Evolutionary conservation across 1,284 basidiomycete genomes (phyloP).

Genomic region (Athelia psychrophila): DNA sequence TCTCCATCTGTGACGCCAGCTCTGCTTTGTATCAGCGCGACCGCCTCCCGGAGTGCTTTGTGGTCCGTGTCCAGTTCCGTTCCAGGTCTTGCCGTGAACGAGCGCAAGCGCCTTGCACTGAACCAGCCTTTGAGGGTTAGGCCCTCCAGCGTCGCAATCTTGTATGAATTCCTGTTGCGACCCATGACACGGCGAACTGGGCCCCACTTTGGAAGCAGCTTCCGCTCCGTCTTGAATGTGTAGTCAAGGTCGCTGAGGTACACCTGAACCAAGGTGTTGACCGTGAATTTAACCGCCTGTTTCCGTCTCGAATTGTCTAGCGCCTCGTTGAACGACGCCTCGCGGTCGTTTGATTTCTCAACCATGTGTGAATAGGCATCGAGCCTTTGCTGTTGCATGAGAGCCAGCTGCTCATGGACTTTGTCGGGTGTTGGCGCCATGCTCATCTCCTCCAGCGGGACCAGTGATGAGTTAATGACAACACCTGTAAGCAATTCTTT

Average conservation of each 20-base stretch:
- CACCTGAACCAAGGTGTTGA: constrained; percentile 28
- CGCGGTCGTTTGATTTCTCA: constrained; percentile 17
- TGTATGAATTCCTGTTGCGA: constrained; percentile 10
- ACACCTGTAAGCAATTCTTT: constrained; percentile 17
- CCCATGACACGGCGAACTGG: constrained; percentile 11
- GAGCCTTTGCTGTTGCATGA: neutral
- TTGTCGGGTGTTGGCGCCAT: constrained; percentile 9
- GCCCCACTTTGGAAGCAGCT: constrained; percentile 25
- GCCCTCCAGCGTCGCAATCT: neutral
- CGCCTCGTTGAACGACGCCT: constrained; percentile 22
- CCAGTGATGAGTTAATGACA: constrained; percentile 13
- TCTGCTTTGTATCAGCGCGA: too few relatives aligned
- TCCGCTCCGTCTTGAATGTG: constrained; percentile 19
- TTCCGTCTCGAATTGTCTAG: constrained; percentile 5
- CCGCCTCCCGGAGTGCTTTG: neutral
- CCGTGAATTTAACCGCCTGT: constrained; percentile 19
- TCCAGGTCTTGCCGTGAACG: neutral
- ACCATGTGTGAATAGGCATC: constrained; percentile 7
- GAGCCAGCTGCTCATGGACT: neutral
- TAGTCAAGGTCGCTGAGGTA: constrained; percentile 23
- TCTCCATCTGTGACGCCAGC: too few relatives aligned
- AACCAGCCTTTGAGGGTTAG: neutral
- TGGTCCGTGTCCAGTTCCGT: neutral
- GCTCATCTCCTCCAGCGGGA: constrained; percentile 6
- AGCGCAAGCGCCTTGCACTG: neutral